Percentiles rank a stretch among this genome's conserved stretches.
phyloP scores from a whole-genome alignment of 495 filamentous ascomycete genomes.

The Penicillium ochrochloron region DNA sequence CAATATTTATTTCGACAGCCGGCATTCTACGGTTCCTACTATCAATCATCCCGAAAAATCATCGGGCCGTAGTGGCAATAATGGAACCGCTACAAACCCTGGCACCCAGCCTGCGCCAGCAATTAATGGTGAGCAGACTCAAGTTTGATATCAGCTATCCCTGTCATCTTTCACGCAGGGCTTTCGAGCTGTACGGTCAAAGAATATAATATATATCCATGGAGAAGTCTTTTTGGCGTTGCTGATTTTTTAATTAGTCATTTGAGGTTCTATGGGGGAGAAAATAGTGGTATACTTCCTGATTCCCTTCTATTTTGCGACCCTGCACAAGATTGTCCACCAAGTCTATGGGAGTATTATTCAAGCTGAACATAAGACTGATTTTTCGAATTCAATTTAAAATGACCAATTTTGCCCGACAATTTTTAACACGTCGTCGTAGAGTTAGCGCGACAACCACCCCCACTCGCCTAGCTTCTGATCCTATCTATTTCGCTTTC shows the following conservation, averaged over 20 bases:
- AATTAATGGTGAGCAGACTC: not conserved
- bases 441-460: too few species aligned
- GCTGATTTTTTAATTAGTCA: not conserved
- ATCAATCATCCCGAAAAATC: not conserved
- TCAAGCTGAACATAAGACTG: not conserved
- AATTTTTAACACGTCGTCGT: too few species aligned
- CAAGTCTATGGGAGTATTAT: not conserved
- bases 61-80: not conserved
- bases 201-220: not conserved
- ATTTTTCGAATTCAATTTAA: not conserved
- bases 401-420: too few species aligned
- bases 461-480: too few species aligned
- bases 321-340: not conserved
- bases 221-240: not conserved
- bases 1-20: constrained; percentile 6
- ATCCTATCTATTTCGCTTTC: too few species aligned
- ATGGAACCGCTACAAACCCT: not conserved
- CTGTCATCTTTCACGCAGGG: not conserved
- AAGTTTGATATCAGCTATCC: not conserved
- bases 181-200: not conserved
- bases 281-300: not conserved
- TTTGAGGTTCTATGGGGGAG: not conserved
- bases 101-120: not conserved
- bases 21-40: not conserved
- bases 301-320: not conserved